Evolutionary conservation across 306 rosid species (phyloP), one percentile per base, ranked within the genome.

Genomic region (Malus sylvestris): DNA sequence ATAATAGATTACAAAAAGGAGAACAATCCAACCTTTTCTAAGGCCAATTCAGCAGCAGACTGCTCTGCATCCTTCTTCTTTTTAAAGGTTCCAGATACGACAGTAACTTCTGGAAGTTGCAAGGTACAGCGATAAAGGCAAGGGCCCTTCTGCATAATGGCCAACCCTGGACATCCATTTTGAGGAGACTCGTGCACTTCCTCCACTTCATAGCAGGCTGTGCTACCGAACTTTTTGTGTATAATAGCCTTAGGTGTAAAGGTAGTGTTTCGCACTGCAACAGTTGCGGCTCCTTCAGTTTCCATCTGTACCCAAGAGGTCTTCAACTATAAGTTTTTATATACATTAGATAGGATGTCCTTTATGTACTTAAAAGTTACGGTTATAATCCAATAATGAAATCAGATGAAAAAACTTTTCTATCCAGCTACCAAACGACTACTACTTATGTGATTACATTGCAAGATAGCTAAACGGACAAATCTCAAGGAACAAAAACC

Each of bases 51-150:
- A 20, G 98, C 92, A 8, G 98, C 98, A 74, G 93, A 86, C 81
- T 92, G 97, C 84, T 95, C 98, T 32, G 98, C 97, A 32, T 92
- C 97, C 87, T 91, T 92, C 90, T 95, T 95, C 88, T 84, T 95
- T 78, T 73, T 90, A 79, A 87, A 95, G 64, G 76, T 86, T 63
- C 85, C 92, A 20, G 98, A 92, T n/a, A 79, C 78, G 53, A 95
- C 86, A 33, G 86, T 73, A 75, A 89, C 71, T 65, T 90, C 93
- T 15, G 97, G 97, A 79, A 95, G 97, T 83, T 92, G 87, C 90
- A 95, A 87, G 68, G 68, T 80, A 86, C 98, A 95, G 51, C 90
- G 91, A 73, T 80, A 95, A 74, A 86, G 84, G 81, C 87, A 84
- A 38, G 97, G 90, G 19, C 91, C 86, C 52, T 73, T 87, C 70